Evolutionary conservation across 352 stramenopile species (phyloP).

Genomic region (Globisporangium sylvaticum): DNA sequence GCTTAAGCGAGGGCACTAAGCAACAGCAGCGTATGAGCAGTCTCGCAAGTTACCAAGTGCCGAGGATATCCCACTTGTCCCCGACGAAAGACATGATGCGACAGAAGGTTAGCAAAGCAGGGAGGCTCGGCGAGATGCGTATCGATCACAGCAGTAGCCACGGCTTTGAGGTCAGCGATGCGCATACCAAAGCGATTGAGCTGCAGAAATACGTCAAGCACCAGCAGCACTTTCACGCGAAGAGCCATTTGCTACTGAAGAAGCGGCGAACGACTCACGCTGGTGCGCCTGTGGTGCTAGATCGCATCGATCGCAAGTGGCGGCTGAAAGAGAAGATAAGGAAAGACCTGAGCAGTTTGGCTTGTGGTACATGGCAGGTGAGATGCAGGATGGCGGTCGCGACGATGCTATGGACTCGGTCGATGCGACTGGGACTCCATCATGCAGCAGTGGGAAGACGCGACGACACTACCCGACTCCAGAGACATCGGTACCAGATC

Average conservation of each 20-base stretch:
- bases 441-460: conserved; percentile 46
- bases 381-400: neutral
- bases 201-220: conserved; percentile 9
- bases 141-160: conserved; percentile 2
- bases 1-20: neutral
- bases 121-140: neutral
- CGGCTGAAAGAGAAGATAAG: conserved; percentile 47
- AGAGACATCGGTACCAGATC: neutral
- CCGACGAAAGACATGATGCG: conserved; percentile 10
- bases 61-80: conserved; percentile 50
- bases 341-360: conserved; percentile 55
- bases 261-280: conserved; percentile 25
- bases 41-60: conserved; percentile 14
- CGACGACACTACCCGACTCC: neutral
- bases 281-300: conserved; percentile 29
- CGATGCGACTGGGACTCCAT: conserved; percentile 45
- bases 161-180: neutral
- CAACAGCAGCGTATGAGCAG: neutral
- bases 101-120: conserved; percentile 14
- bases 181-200: neutral
- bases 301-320: conserved; percentile 26
- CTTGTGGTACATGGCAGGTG: conserved; percentile 39
- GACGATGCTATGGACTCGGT: conserved; percentile 41
- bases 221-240: conserved; percentile 16
- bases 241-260: conserved; percentile 17